These are phyloP conservation scores for Wickerhamomyces kurtzmanii DNA, from an alignment of 805 yeast species.

Conservation along the genomic window DNA sequence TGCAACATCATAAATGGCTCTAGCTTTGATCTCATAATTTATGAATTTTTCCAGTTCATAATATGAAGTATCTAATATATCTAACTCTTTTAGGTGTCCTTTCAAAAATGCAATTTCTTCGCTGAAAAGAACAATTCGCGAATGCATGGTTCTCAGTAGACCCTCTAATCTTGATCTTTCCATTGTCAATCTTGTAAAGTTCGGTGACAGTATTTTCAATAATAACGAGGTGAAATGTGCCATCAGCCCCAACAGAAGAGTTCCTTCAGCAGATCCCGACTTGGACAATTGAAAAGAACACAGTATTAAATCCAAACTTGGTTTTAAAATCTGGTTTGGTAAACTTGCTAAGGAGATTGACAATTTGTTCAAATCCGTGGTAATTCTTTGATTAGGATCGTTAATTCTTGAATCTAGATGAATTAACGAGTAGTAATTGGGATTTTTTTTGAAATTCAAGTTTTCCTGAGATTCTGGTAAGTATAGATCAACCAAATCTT, in stretches of 20 bases:
- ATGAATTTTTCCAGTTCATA: slow-evolving; percentile 74
- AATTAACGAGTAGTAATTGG: slow-evolving; percentile 66
- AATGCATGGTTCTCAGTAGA: slow-evolving; percentile 71
- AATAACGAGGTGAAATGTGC: slow-evolving; percentile 74
- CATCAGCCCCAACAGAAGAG: slow-evolving; percentile 64
- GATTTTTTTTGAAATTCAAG: slow-evolving; percentile 29
- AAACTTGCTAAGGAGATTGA: slow-evolving; percentile 61
- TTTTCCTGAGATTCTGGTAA: slow-evolving; percentile 41
- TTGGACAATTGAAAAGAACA: slow-evolving; percentile 67
- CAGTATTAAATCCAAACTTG: slow-evolving; percentile 66
- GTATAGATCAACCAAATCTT: slow-evolving; percentile 56
- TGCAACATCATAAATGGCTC: slow-evolving; percentile 73
- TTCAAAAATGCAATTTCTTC: slow-evolving; percentile 84
- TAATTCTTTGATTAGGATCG: slow-evolving; percentile 78
- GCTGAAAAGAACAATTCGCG: slow-evolving; percentile 65
- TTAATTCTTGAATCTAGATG: slow-evolving; percentile 41
- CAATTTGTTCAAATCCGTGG: slow-evolving; percentile 71
- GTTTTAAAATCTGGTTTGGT: slow-evolving; percentile 79
- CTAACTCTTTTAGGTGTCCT: slow-evolving; percentile 75
- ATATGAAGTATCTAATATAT: slow-evolving; percentile 67
- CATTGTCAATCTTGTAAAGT: slow-evolving; percentile 73
- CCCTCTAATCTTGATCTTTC: slow-evolving; percentile 77
- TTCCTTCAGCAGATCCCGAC: slow-evolving; percentile 54
- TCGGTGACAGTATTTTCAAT: slow-evolving; percentile 74
- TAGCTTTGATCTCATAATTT: slow-evolving; percentile 63